Conservation (phyloP, 805 yeast genomes). For the Candida tibetensis region DNA sequence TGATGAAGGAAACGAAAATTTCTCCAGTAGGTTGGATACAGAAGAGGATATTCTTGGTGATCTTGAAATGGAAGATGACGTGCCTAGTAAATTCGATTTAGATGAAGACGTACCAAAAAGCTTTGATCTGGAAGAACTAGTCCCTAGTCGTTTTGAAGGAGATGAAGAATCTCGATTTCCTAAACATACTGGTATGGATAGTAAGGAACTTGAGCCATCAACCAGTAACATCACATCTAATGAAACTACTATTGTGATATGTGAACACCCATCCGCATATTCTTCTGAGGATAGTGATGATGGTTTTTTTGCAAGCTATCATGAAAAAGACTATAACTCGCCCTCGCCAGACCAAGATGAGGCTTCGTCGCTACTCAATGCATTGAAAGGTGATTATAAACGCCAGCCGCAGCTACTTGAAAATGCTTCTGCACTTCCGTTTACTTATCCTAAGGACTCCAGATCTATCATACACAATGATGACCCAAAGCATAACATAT, state of each 20-base stretch:
- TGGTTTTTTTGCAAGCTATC: not conserved
- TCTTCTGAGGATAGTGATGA: not conserved
- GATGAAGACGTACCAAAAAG: no score
- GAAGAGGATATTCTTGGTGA: not conserved
- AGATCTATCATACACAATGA: not conserved
- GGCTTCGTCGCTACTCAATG: not conserved
- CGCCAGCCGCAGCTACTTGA: not conserved
- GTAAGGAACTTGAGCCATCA: not conserved
- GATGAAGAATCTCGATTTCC: no score
- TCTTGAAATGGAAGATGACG: not conserved
- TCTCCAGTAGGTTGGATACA: no score
- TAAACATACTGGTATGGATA: no score
- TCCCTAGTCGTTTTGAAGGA: no score
- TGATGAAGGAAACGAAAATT: no score
- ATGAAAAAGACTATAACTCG: not conserved
- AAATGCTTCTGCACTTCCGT: no score
- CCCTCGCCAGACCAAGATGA: not conserved
- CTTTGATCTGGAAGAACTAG: no score
- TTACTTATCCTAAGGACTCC: not conserved
- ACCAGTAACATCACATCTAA: not conserved
- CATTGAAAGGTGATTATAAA: not conserved
- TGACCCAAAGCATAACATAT: constrained; percentile 6
- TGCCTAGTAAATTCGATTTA: no score
- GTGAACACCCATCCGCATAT: not conserved
- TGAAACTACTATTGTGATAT: not conserved